phyloP scores from a whole-genome alignment of 768 basidiomycete genomes.

The Peribolospora baueri region DNA sequence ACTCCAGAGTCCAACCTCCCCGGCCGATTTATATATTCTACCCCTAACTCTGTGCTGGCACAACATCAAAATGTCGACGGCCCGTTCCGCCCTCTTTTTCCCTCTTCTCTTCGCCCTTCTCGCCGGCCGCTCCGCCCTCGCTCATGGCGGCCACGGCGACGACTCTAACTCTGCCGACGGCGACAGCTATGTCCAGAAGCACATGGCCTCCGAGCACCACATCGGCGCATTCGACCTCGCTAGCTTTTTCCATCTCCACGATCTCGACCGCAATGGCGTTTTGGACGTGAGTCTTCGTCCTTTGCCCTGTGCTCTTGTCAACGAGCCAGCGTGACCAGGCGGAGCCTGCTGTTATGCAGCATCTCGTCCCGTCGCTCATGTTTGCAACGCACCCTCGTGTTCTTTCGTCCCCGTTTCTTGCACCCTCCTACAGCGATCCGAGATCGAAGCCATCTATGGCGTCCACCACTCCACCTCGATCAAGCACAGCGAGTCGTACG shows the following conservation, averaged over 20 bases:
- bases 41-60: too few relatives aligned
- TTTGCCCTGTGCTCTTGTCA: too few relatives aligned
- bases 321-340: too few relatives aligned
- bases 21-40: too few relatives aligned
- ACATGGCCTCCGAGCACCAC: slow-evolving; percentile 59
- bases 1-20: too few relatives aligned
- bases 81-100: slow-evolving; percentile 20
- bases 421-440: slow-evolving; percentile 55
- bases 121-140: slow-evolving; percentile 15
- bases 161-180: slow-evolving; percentile 31
- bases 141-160: slow-evolving; percentile 41
- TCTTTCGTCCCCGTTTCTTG: slow-evolving; percentile 10
- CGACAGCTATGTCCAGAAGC: slow-evolving; percentile 56
- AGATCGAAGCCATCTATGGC: slow-evolving; percentile 89
- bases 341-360: too few relatives aligned
- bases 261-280: slow-evolving; percentile 36
- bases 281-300: too few relatives aligned
- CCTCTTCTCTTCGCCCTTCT: slow-evolving; percentile 8
- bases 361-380: too few relatives aligned
- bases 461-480: slow-evolving; percentile 66
- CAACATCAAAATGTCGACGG: slow-evolving; percentile 5
- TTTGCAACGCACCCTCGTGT: slow-evolving; percentile 20
- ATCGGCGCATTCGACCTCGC: slow-evolving; percentile 36
- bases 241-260: slow-evolving; percentile 83
- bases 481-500: slow-evolving; percentile 7